A percentile compares a stretch with the other conserved stretches of the same genome.
These are phyloP conservation scores for Trametes gibbosa DNA, from an alignment of 768 basidiomycete genomes.

Conservation along the genomic window DNA sequence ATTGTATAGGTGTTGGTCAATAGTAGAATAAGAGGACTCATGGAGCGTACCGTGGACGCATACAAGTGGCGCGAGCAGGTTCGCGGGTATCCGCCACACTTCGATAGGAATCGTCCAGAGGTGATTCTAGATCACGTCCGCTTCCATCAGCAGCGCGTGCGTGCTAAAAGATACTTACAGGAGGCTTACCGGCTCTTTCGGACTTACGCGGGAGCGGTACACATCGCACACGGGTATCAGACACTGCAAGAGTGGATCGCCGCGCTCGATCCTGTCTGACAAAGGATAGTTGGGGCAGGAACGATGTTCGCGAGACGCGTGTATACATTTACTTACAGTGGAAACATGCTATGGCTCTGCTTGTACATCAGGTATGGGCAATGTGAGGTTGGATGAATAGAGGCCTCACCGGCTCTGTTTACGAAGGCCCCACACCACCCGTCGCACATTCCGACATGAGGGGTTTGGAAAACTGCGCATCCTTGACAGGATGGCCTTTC, in stretches of 20 bases:
- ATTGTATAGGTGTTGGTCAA: not conserved
- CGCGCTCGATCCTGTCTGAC: slow-evolving; percentile 1
- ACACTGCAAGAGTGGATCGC: not conserved
- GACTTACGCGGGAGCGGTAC: slow-evolving; percentile 3
- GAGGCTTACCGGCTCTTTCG: slow-evolving; percentile 10
- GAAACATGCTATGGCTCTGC: not conserved
- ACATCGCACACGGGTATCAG: not conserved
- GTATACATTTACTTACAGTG: no score
- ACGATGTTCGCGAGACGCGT: not conserved
- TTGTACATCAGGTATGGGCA: no score
- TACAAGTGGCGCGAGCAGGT: slow-evolving; percentile 5
- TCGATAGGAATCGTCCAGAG: slow-evolving; percentile 1
- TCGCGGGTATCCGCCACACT: not conserved
- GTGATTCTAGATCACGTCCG: not conserved
- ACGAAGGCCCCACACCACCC: no score
- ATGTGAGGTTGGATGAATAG: no score
- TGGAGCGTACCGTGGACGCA: slow-evolving; percentile 4
- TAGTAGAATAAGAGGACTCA: slow-evolving; percentile 1
- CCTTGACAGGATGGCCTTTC: no score
- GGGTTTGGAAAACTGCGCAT: no score
- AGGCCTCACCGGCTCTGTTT: no score
- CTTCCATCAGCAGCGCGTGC: not conserved
- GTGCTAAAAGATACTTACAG: not conserved
- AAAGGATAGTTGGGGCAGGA: not conserved
- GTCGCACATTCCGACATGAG: no score